Conservation (phyloP, 306 rosid species). For the Acacia melanoxylon region DNA sequence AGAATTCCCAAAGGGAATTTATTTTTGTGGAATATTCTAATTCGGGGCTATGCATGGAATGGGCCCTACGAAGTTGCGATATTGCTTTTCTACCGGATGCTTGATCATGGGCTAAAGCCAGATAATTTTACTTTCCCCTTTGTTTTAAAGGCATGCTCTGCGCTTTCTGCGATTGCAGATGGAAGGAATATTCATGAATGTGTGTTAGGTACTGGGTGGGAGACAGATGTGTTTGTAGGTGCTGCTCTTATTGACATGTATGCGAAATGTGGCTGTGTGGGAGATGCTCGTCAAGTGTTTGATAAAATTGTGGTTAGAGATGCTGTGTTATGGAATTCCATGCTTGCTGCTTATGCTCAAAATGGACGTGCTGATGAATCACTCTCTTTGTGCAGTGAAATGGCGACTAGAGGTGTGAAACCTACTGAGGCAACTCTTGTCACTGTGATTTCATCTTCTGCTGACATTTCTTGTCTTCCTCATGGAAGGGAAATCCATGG, state of each 20-base stretch:
- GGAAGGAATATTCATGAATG: constrained; percentile 69
- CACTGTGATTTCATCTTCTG: constrained; percentile 61
- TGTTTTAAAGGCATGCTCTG: constrained; percentile 76
- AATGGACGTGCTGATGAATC: constrained; percentile 66
- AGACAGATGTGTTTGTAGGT: constrained; percentile 72
- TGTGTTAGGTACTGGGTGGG: constrained; percentile 54
- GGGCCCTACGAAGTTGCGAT: constrained; percentile 72
- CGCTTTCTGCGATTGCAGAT: constrained; percentile 61
- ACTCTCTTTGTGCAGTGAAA: constrained; percentile 55
- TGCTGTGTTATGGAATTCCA: constrained; percentile 77
- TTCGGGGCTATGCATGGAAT: constrained; percentile 78
- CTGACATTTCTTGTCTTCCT: constrained; percentile 64
- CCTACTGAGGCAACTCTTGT: constrained; percentile 78
- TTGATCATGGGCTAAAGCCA: constrained; percentile 55
- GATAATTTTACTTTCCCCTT: constrained; percentile 80
- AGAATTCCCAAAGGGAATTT: constrained; percentile 60
- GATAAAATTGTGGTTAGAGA: constrained; percentile 54
- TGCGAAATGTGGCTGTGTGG: constrained; percentile 67
- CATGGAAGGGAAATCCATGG: constrained; percentile 72
- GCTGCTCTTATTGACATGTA: constrained; percentile 76
- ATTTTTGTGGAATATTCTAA: constrained; percentile 79
- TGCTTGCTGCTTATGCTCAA: constrained; percentile 76
- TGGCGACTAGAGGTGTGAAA: constrained; percentile 47
- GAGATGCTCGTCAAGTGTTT: constrained; percentile 55
- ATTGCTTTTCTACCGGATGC: constrained; percentile 54